Evolutionary conservation across 352 stramenopile species (phyloP), one percentile per base, ranked within the genome.

Genomic region (Phytopythium mirpurense): DNA sequence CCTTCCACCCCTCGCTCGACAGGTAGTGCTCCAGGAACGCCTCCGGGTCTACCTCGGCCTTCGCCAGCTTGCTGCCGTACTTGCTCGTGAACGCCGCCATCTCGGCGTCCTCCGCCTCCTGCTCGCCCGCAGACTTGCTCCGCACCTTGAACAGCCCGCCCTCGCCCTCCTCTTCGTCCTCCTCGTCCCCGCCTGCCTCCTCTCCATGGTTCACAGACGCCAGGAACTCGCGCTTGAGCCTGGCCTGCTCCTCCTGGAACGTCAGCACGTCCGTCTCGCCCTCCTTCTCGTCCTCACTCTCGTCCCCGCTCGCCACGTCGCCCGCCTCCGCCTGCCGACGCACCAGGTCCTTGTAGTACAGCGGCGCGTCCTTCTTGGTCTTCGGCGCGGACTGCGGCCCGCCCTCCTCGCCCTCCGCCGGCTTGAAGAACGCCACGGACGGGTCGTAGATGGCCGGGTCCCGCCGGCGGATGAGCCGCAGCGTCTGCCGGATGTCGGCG

Each of bases 291-390:
- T 85, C 74, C 41, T 96, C 80, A 76, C 83, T 73, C 38, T 44
- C 38, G n/a, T 44, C 38, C n/a, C 32, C 11, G 41, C 66, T 86
- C 54, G 71, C 81, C 9, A 88, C 59, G 40, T 95, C 71, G 1
- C 84, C 86, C 0, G 78, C 88, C 19, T 98, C 88, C 44, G 97
- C 93, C 64, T 98, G 90, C 54, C 97, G 90, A 14, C 96, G 81
- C 38, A 98, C 77, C 29, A 99, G 72, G 77, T 99, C 96, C 62
- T 98, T 98, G 77, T 95, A 95, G 54, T 95, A 93, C 50, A 92
- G 54, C 27, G 84, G 84, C 21, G 66, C 63, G 9, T 54, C 57
- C 40, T 69, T 68, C 51, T 58, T 68, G 47, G 59, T 67, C 49
- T 67, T 67, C 32, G 54, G 56, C 37, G 14, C 16, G 14, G 50